Evolutionary conservation across 2,329 filamentous ascomycete species (phyloP).

Genomic region (Arthrobotrys musiformis): DNA sequence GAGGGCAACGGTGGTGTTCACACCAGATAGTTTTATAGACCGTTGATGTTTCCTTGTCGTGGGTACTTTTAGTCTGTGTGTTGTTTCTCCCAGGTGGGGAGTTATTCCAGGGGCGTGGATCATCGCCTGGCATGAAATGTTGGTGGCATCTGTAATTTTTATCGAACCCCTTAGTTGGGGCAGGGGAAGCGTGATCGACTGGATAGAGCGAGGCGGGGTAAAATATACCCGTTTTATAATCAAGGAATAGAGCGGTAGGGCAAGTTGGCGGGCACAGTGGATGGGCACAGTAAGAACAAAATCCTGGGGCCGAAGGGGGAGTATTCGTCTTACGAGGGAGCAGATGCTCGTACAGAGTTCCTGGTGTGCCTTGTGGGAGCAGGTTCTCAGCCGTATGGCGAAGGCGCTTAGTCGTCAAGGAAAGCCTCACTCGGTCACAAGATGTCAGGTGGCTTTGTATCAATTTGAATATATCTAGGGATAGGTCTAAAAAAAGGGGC

Average conservation of each 20-base stretch:
- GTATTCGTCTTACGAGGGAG: neutral
- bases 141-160: too few relatives aligned
- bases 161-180: too few relatives aligned
- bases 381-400: neutral
- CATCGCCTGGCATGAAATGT: too few relatives aligned
- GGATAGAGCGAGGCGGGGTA: constrained; percentile 24
- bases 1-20: constrained; percentile 30
- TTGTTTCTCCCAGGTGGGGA: too few relatives aligned
- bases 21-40: constrained; percentile 25
- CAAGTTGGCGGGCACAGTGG: constrained; percentile 17
- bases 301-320: neutral
- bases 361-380: neutral
- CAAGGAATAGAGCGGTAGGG: constrained; percentile 26
- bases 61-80: too few relatives aligned
- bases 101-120: too few relatives aligned
- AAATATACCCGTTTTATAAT: constrained; percentile 25
- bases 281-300: neutral
- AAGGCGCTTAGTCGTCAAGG: neutral
- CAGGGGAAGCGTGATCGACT: neutral
- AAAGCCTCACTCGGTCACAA: neutral
- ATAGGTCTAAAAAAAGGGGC: neutral
- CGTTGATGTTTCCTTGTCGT: too few relatives aligned
- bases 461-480: constrained; percentile 10
- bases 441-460: neutral
- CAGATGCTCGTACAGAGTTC: neutral